A percentile compares a stretch with the other conserved stretches of the same genome.
phyloP scores from a whole-genome alignment of 192 early-diverging fungal species.

The Funneliformis mosseae region DNA sequence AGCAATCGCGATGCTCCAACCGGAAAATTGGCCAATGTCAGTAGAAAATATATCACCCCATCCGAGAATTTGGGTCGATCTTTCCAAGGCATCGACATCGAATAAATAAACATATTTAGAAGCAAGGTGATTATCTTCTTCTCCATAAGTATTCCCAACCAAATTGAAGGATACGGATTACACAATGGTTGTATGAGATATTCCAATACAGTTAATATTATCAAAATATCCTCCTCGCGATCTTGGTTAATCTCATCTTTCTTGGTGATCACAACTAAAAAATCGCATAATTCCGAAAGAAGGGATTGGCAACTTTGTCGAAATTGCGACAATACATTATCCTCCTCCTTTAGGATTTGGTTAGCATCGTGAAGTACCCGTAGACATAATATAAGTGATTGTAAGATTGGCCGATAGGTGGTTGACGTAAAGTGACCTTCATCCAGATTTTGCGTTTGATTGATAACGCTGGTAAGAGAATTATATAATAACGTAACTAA shows the following conservation, averaged over 20 bases:
- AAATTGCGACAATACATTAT: background rate
- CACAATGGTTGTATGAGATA: conserved; percentile 22
- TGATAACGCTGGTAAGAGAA: conserved; percentile 22
- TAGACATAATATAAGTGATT: conserved; percentile 41
- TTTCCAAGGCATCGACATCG: conserved; percentile 15
- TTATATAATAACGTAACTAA: conserved; percentile 15
- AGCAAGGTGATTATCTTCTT: conserved; percentile 13
- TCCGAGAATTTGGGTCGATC: conserved; percentile 16
- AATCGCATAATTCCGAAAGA: conserved; percentile 8
- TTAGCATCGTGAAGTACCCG: conserved; percentile 30
- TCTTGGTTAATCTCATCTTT: background rate
- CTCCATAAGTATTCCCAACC: conserved; percentile 16
- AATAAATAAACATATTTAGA: conserved; percentile 20
- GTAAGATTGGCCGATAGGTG: conserved; percentile 42
- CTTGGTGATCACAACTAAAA: background rate
- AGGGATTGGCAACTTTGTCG: conserved; percentile 15
- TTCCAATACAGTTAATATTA: conserved; percentile 3
- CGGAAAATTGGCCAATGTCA: conserved; percentile 21
- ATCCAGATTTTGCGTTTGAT: conserved; percentile 1
- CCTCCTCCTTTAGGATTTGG: background rate
- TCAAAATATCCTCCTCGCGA: conserved; percentile 23
- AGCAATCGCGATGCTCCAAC: conserved; percentile 5
- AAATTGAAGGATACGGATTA: conserved; percentile 14
- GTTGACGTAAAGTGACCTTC: conserved; percentile 14
- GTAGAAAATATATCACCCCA: conserved; percentile 17